phyloP scores from a whole-genome alignment of 345 rosid species.

The Psidium guajava region DNA sequence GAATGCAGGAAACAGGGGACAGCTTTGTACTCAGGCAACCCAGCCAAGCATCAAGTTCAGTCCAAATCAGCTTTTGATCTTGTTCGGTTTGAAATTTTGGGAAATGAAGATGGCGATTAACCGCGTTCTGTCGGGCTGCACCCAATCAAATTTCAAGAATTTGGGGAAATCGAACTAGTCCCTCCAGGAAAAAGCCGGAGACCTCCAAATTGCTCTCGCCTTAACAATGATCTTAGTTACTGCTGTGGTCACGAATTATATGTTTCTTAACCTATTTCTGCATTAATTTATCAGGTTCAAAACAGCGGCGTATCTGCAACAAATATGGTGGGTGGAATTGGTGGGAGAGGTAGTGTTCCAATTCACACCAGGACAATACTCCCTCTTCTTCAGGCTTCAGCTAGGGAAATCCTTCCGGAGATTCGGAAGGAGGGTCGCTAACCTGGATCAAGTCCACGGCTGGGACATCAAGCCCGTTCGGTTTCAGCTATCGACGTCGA shows the following conservation, averaged over 20 bases:
- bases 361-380: conserved; percentile 61
- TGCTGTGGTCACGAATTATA: not conserved
- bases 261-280: not conserved
- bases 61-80: not conserved
- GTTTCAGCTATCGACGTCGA: conserved; percentile 69
- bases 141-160: not conserved
- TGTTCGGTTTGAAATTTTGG: not conserved
- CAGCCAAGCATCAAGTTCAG: not conserved
- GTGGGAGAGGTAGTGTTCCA: conserved; percentile 66
- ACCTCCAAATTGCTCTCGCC: not conserved
- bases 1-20: not conserved
- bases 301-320: conserved; percentile 77
- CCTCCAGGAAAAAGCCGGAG: not conserved
- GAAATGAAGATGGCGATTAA: not conserved
- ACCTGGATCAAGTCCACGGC: conserved; percentile 72
- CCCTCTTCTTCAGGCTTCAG: conserved; percentile 63
- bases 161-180: not conserved
- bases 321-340: conserved; percentile 95
- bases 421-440: conserved; percentile 54
- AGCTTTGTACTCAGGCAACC: not conserved
- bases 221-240: not conserved
- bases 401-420: conserved; percentile 47
- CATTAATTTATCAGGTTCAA: conserved; percentile 33
- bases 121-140: not conserved
- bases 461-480: conserved; percentile 77